phyloP scores from a whole-genome alignment of 2,329 filamentous ascomycete species.

The Exophiala lecanii-corni region DNA sequence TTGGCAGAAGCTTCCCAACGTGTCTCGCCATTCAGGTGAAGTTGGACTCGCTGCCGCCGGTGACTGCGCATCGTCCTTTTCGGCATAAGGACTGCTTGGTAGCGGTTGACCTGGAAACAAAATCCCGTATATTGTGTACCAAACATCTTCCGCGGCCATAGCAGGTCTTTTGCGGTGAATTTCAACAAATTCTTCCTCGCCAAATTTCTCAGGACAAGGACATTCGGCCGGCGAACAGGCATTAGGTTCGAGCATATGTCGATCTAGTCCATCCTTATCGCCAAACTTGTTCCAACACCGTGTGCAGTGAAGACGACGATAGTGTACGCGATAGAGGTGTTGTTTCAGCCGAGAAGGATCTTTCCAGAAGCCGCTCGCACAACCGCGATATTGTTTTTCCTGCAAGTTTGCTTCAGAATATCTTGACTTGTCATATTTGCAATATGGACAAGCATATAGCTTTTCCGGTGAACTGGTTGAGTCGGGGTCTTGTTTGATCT shows the following conservation, averaged over 20 bases:
- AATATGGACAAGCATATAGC: constrained; percentile 25
- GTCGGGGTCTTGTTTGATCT: constrained; percentile 19
- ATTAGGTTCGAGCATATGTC: constrained; percentile 10
- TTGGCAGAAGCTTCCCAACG: constrained; percentile 13
- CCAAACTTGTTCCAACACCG: constrained; percentile 21
- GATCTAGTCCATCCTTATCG: constrained; percentile 14
- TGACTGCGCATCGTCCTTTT: constrained; percentile 8
- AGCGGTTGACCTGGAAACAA: constrained; percentile 22
- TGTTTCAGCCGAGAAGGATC: constrained; percentile 27
- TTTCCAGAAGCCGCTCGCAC: constrained; percentile 23
- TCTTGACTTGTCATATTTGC: constrained; percentile 22
- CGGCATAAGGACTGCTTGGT: constrained; percentile 24
- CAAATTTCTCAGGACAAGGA: constrained; percentile 25
- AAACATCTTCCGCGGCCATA: constrained; percentile 21
- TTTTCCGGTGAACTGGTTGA: constrained; percentile 9
- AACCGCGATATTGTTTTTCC: constrained; percentile 24
- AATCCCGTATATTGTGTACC: constrained; percentile 23
- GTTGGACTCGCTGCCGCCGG: constrained; percentile 3
- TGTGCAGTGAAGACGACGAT: constrained; percentile 16
- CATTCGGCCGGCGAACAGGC: constrained; percentile 19
- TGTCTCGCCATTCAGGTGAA: constrained; percentile 9
- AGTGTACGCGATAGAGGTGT: constrained; percentile 27
- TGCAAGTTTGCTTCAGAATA: constrained; percentile 23
- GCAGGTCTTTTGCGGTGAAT: constrained; percentile 23
- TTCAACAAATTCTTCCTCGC: constrained; percentile 19